These are phyloP conservation scores for Vitis hybrid DNA, from an alignment of 177 flowering plant genomes.

Conservation along the genomic window DNA sequence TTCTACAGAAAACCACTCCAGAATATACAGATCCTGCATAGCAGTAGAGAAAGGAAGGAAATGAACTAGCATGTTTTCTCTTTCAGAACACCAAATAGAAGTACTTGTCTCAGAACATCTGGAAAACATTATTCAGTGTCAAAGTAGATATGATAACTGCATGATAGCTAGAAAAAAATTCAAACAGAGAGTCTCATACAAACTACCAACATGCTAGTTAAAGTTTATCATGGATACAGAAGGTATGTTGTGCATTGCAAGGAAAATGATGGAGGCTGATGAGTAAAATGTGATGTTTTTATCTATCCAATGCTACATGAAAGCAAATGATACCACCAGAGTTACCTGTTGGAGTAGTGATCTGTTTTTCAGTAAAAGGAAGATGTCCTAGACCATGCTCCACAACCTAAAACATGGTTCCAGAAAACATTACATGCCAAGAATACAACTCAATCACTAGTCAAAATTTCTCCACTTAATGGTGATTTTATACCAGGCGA, in stretches of 20 bases:
- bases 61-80: background rate
- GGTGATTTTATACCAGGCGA: slow-evolving; percentile 53
- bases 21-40: slow-evolving; percentile 56
- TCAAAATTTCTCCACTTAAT: background rate
- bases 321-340: background rate
- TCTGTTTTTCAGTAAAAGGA: slow-evolving; percentile 69
- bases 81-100: background rate
- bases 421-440: background rate
- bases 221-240: background rate
- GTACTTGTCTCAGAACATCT: background rate
- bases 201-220: background rate
- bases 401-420: slow-evolving; percentile 48
- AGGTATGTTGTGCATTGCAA: background rate
- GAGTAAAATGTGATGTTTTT: background rate
- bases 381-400: slow-evolving; percentile 86
- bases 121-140: background rate
- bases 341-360: slow-evolving; percentile 69
- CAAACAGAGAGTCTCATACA: background rate
- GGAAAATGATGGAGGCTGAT: background rate
- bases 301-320: background rate
- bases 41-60: background rate
- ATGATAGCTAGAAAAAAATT: background rate
- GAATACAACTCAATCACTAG: background rate
- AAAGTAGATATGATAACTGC: background rate
- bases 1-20: slow-evolving; percentile 67